Evolutionary conservation across 2,329 filamentous ascomycete genomes (phyloP), one percentile per base, ranked within the genome.

Genomic region (Fusarium mangiferae): DNA sequence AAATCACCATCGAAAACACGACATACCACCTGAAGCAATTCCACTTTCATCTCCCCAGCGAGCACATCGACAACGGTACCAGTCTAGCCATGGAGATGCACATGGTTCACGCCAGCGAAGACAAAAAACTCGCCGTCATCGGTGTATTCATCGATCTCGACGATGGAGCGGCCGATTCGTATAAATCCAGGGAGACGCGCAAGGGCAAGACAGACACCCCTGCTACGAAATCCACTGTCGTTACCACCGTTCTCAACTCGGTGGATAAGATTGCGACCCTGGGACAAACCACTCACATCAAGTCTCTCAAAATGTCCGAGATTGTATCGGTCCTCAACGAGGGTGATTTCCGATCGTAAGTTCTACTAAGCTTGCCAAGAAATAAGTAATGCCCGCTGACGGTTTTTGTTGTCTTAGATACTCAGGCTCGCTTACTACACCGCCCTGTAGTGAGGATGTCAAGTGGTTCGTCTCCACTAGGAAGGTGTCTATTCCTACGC

Each of bases 41-140:
- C 81, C 89, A 90, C 79, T 89, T 90, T 81, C 89, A 91, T 77
- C 87, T 87, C 0, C 88, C 89, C 1, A 87, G 87, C 48, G 89
- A 91, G 82, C 89, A 91, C 75, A 84, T 85, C 52, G 81, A 90
- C 78, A 73, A 84, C 77, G 79, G 84, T 13, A 73, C 70, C 1
- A 78, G 75, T 54, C 63, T 73, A 52, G 76, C 78, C 30, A 79
- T 80, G 79, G 72, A 82, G 77, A 72, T 77, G 70, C 77, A 81
- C 65, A 75, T 81, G 72, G 80, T 80, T 4, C 80, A 79, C 59
- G 22, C 73, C 15, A 74, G 72, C 18, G 62, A 55, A 4, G 72
- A 63, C 3, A 48, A 62, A 4, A 44, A 77, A 18, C 62, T 82
- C 22, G 79, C 81, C 6, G 85, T 79, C 17, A 70, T 76, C 14